Evolutionary conservation across 768 basidiomycete genomes (phyloP), one percentile per base, ranked within the genome.

Genomic region (Phylloporus scabripes): DNA sequence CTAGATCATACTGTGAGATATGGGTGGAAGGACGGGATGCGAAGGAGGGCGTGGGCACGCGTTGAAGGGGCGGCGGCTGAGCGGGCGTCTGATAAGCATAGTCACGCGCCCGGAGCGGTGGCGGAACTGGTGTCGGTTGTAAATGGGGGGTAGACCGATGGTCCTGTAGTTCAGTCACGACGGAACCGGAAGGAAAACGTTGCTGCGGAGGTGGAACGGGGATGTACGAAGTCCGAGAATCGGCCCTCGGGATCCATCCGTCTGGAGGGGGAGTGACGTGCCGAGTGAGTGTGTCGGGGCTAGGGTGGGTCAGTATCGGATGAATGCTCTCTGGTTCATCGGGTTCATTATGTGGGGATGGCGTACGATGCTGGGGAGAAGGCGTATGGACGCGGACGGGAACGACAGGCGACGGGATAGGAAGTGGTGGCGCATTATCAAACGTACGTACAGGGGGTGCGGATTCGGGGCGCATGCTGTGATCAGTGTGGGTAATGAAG

Each of bases 1-100:
- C 58, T 1, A 67, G 33, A 36, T 67, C 67, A 28, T 61, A 65
- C 39, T 67, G 67, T 6, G 66, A 67, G 9, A 67, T 48, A 26
- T 61, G 61, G 3, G 63, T 65, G 7, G 66, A 67, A 10, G 63
- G 53, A 2, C 54, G 65, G 2, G 67, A 67, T 20, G 51, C 33
- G 1, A 54, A 23, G 12, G 66, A 69, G 5, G 63, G 43, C 3
- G 60, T 46, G 40, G 46, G 64, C 18, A 43, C 42, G 7, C 28
- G 53, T 18, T 48, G 56, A 17, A 56, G 18, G 8, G 51, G 46
- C 8, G 54, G 42, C 5, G 53, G 42, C 5, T 51, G 54, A 38
- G 29, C 42, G 24, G 56, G 26, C 15, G 50, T 8, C 18, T 57
- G 56, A 55, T 69, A 67, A n/a, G 60, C 62, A 41, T 61, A 63